A percentile compares a stretch with the other conserved stretches of the same genome.
Conservation (phyloP, 108 stramenopile species). For the Stephanodiscus minutulus region DNA sequence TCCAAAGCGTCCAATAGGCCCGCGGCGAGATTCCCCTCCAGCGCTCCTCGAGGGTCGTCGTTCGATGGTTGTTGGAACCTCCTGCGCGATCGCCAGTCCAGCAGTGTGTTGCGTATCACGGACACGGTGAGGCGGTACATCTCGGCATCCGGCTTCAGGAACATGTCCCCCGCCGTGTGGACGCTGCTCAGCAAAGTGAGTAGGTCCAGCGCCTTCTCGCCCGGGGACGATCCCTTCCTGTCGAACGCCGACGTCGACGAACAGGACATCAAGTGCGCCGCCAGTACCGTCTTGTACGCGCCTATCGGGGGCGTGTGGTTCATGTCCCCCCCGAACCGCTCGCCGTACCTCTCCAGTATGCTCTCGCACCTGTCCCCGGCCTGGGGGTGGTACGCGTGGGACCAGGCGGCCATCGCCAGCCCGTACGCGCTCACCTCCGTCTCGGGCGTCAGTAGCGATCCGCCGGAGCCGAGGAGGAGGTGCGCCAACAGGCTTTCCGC, state of each 20-base stretch:
- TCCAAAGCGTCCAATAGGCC: conserved; percentile 21
- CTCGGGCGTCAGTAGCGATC: conserved; percentile 3
- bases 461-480: conserved; percentile 5
- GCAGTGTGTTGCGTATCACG: conserved; percentile 23
- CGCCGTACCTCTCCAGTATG: conserved; percentile 40
- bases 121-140: conserved; percentile 28
- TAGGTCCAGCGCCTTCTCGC: conserved; percentile 34
- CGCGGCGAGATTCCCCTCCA: conserved; percentile 13
- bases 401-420: conserved; percentile 40
- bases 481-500: conserved; percentile 12
- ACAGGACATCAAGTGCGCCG: conserved; percentile 34
- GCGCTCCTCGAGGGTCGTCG: background rate
- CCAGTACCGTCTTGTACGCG: conserved; percentile 39
- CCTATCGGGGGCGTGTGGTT: conserved; percentile 28
- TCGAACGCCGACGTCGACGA: conserved; percentile 2
- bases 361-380: conserved; percentile 37
- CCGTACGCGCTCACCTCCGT: conserved; percentile 36
- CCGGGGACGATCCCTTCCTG: conserved; percentile 11
- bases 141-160: conserved; percentile 41
- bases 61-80: no score
- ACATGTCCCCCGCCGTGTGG: conserved; percentile 31
- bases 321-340: conserved; percentile 48
- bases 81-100: conserved; percentile 26
- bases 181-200: conserved; percentile 27
- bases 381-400: conserved; percentile 8